Evolutionary conservation across 2,329 filamentous ascomycete genomes (phyloP), one percentile per base, ranked within the genome.

Genomic region (Neonectria ditissima): DNA sequence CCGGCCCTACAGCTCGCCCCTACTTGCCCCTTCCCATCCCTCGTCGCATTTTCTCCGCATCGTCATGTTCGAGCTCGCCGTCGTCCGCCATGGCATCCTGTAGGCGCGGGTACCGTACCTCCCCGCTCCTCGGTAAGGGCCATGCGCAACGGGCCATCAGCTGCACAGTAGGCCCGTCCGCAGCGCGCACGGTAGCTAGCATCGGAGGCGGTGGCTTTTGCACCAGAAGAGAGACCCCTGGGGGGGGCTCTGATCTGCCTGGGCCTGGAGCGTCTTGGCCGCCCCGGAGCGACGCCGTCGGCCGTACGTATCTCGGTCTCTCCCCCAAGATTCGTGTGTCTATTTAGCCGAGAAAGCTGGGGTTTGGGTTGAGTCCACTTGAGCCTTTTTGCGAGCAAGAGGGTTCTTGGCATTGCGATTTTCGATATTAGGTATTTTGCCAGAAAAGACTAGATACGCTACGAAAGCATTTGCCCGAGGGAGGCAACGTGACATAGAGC

Each of bases 261-360:
- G 54, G 61, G 65, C 44, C 67, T 71, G 62, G 69, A 67, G 62
- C 63, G 59, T 63, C 68, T 65, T 70, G 59, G 54, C 55, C 60
- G 51, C 65, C 66, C 67, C 58, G 59, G 59, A 24, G 62, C 64
- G 65, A 70, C 52, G 56, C 66, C 60, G 55, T 69, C 69, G 68
- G 69, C 65, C 69, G 65, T 72, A 56, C 58, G 68, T 72, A 71
- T 72, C 66, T 72, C 68, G 69, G 69, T 60, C 66, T 62, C 66
- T 68, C 59, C 64, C 59, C 59, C 54, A 66, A 61, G 47, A 52
- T 71, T 51, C 55, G 18, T 58, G 32, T 51, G 41, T 44, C 44
- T 60, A 72, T 72, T 72, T 72, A 72, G 69, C 69, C 69, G 59
- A 68, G 63, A 68, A 57, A 50, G 52, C 52, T 68, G 65, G 62